Conservation (phyloP, 169 alveolate genomes). For the Theileria annulata region DNA sequence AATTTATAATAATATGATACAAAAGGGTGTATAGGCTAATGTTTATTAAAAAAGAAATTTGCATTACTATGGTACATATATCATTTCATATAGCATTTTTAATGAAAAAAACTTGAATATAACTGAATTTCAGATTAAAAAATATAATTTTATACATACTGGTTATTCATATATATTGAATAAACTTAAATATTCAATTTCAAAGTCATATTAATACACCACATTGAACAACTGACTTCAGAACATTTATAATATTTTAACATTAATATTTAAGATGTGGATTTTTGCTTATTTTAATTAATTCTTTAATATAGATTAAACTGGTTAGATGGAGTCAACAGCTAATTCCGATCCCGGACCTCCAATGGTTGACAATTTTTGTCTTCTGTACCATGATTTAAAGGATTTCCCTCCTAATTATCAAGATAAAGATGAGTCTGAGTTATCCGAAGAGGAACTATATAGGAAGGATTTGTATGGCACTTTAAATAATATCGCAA, state of each 20-base stretch:
- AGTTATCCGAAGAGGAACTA: slow-evolving; percentile 16
- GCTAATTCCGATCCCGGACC: slow-evolving; percentile 16
- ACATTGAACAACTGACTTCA: neutral
- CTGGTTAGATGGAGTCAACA: slow-evolving; percentile 3
- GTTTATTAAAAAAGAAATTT: neutral
- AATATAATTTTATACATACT: neutral
- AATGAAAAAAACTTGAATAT: neutral
- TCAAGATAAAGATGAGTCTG: neutral
- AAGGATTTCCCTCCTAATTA: neutral
- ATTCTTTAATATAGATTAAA: neutral
- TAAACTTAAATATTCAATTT: no score
- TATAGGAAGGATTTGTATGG: slow-evolving; percentile 25
- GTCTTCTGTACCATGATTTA: slow-evolving; percentile 31
- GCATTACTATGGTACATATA: slow-evolving; percentile 17
- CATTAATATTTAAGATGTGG: slow-evolving; percentile 9
- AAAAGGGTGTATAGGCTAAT: neutral
- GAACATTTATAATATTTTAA: slow-evolving; percentile 4
- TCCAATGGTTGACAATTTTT: slow-evolving; percentile 61
- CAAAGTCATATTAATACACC: neutral
- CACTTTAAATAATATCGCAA: slow-evolving; percentile 11
- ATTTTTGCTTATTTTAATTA: neutral
- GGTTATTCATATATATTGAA: no score
- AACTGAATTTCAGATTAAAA: neutral
- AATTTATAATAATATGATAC: slow-evolving; percentile 1
- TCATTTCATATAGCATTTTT: neutral